Base-by-base conservation (phyloP, 495 filamentous ascomycete species). In the Hypoxylon rickii region DNA sequence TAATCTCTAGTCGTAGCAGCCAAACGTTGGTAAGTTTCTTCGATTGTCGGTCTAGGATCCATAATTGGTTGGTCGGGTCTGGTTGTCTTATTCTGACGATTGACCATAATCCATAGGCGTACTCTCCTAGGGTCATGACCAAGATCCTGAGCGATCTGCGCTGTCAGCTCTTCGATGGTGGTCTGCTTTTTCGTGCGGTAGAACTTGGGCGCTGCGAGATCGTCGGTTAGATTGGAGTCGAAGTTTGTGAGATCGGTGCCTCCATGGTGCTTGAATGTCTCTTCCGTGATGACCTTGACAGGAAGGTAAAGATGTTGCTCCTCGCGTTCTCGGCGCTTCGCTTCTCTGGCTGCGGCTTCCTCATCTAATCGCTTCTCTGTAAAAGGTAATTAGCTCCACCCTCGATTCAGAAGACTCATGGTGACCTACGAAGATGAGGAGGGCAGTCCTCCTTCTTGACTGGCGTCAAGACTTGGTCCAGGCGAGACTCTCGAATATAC, bases 101-200 rank as follows among this genome's bases (percentile, higher is more conserved):
- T 97, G 0, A 99, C 95, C 90, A 99, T 96, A 32, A 89, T 84
- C 95, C 94, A 97, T 37, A 96, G 79, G 21, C 94, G 84, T 16
- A 97, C 70, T 24, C 79, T 78, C 34, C 81, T 80, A 2, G 84
- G 75, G 42, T 87, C 83, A 41, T 84, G 70, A 2, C 73, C 76
- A n/a, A 84, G 74, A 44, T 95, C 87, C 16, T 82, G 74, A 0
- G 87, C 92, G 44, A 96, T 78, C 24, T 73, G 73, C 32, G 80
- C 71, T 7, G 84, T 82, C 54, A 97, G 80, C 2, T 96, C 89
- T 20, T 83, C 70, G 18, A 97, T 79, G 1, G 87, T 89, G 38
- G 86, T 86, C 7, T 85, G 77, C 47, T 86, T 83, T 3, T 92
- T 82, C 39, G 93, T 68, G 7, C 87, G 82, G 70, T 94, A 90